phyloP scores from a whole-genome alignment of 2,329 filamentous ascomycete genomes.

The Cyanodermella asteris region DNA sequence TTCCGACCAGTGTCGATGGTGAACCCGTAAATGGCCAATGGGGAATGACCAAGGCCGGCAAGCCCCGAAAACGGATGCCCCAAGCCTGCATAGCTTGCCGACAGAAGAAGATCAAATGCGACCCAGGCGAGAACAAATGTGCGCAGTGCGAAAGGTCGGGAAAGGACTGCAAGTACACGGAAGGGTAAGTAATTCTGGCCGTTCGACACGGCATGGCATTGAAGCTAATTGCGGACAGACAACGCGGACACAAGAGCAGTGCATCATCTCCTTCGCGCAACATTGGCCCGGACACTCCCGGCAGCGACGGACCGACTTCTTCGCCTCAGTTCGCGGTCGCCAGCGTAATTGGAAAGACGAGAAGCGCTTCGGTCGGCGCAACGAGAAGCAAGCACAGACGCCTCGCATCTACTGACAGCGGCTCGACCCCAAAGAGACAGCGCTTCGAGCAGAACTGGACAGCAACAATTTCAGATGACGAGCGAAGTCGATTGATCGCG shows the following conservation, averaged over 20 bases:
- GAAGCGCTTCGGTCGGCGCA: neutral
- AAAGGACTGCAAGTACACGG: slow-evolving; percentile 62
- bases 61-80: slow-evolving; percentile 72
- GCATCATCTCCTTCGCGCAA: slow-evolving; percentile 1
- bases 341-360: neutral
- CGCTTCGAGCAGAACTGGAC: no score
- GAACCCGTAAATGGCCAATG: slow-evolving; percentile 76
- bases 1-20: slow-evolving; percentile 65
- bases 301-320: no score
- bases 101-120: slow-evolving; percentile 94
- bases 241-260: neutral
- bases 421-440: no score
- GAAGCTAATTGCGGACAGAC: neutral
- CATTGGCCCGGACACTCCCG: no score
- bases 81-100: slow-evolving; percentile 85
- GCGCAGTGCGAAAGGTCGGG: slow-evolving; percentile 86
- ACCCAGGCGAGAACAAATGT: slow-evolving; percentile 70
- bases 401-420: no score
- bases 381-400: no score
- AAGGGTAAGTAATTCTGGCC: slow-evolving; percentile 42
- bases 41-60: slow-evolving; percentile 86
- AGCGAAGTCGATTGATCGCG: no score
- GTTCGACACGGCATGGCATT: neutral
- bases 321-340: neutral
- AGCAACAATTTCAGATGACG: no score